Conservation (phyloP, 257 asterid species). For the Cruciata laevipes region DNA sequence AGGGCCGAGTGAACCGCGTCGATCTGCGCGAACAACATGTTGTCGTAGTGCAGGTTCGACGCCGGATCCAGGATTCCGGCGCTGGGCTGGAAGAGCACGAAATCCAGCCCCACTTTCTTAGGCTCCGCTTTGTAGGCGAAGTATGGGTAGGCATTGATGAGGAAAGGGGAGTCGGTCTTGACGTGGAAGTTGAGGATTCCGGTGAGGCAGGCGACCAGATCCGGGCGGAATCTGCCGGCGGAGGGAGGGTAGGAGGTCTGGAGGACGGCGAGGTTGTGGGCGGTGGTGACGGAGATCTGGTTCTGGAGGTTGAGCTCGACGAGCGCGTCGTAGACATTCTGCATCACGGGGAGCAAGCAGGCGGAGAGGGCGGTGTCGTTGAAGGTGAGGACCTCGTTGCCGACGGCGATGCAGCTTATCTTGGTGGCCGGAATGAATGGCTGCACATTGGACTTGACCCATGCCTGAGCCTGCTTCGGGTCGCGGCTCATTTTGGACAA, state of each 20-base stretch:
- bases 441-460: constrained; percentile 66
- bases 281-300: constrained; percentile 62
- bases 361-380: constrained; percentile 51
- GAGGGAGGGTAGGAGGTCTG: constrained; percentile 81
- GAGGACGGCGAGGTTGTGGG: constrained; percentile 66
- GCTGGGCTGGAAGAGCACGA: constrained; percentile 50
- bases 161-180: constrained; percentile 57
- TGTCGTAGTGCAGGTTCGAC: constrained; percentile 57
- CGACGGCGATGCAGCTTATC: constrained; percentile 68
- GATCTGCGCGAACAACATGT: constrained; percentile 75
- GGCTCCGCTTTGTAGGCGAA: constrained; percentile 71
- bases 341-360: constrained; percentile 74
- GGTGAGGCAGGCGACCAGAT: constrained; percentile 35
- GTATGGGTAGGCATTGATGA: constrained; percentile 74
- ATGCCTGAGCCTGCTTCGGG: constrained; percentile 42
- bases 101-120: constrained; percentile 52
- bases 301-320: constrained; percentile 45
- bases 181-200: constrained; percentile 54
- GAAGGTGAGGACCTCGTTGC: constrained; percentile 64
- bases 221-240: constrained; percentile 54
- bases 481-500: constrained; percentile 42
- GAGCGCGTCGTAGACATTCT: constrained; percentile 52
- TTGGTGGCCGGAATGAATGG: constrained; percentile 59
- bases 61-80: constrained; percentile 39
- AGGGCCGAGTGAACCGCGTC: constrained; percentile 76